A percentile compares a stretch with the other conserved stretches of the same genome.
Conservation (phyloP, 768 basidiomycete species). For the Tulasnella sp. region DNA sequence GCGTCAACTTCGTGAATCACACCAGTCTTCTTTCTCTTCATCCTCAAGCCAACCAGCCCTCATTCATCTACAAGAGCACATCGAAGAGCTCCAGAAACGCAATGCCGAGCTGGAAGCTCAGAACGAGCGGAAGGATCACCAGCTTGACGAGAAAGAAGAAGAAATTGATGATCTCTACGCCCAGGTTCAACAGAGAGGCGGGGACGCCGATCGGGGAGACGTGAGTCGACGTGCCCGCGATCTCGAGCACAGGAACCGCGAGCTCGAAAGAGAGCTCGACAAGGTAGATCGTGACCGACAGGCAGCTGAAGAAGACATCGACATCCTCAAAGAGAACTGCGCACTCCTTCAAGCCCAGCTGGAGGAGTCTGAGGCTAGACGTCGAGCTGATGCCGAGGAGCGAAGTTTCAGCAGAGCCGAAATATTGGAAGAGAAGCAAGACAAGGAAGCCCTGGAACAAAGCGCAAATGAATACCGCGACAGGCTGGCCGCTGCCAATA, state of each 20-base stretch:
- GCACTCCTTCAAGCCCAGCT: constrained; percentile 52
- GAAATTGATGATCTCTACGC: constrained; percentile 66
- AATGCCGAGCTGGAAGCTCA: constrained; percentile 35
- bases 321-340: constrained; percentile 53
- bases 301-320: constrained; percentile 54
- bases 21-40: not conserved
- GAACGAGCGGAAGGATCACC: constrained; percentile 51
- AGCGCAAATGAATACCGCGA: constrained; percentile 49
- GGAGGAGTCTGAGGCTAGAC: constrained; percentile 49
- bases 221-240: constrained; percentile 8
- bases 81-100: constrained; percentile 45
- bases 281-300: constrained; percentile 23
- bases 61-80: constrained; percentile 40
- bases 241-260: constrained; percentile 22
- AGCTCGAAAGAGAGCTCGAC: constrained; percentile 39
- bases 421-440: constrained; percentile 57
- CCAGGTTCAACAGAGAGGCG: constrained; percentile 41
- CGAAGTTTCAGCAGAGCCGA: constrained; percentile 62
- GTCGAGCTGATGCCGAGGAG: constrained; percentile 52
- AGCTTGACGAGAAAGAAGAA: constrained; percentile 71
- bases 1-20: constrained; percentile 29
- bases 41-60: constrained; percentile 33
- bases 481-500: constrained; percentile 63
- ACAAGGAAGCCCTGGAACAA: constrained; percentile 58
- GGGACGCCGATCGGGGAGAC: constrained; percentile 33